These are phyloP conservation scores for Novymonas esmeraldas DNA, from an alignment of 208 protist species.

Conservation along the genomic window DNA sequence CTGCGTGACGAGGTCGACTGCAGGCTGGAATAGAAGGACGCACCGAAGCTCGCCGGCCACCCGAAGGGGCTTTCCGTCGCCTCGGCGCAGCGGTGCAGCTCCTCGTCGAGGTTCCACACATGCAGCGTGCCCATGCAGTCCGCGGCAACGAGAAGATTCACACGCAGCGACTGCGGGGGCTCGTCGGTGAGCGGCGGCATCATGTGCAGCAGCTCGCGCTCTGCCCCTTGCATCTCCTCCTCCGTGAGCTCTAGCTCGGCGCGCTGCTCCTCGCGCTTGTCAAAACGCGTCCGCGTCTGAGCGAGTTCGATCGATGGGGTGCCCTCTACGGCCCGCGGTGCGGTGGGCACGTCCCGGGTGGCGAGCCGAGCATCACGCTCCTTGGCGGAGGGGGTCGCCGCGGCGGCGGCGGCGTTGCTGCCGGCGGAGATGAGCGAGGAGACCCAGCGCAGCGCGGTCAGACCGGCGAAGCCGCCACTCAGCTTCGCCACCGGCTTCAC, in stretches of 20 bases:
- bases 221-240: conserved; percentile 78
- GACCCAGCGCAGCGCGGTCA: conserved; percentile 78
- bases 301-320: conserved; percentile 36
- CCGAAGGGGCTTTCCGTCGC: background rate
- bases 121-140: conserved; percentile 80
- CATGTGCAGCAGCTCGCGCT: conserved; percentile 63
- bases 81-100: conserved; percentile 42
- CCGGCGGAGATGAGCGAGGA: conserved; percentile 71
- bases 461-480: conserved; percentile 75
- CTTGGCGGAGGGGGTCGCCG: no score
- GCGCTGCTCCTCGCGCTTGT: conserved; percentile 78
- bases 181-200: conserved; percentile 73
- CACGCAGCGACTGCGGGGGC: conserved; percentile 60
- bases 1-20: conserved; percentile 16
- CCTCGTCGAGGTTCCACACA: conserved; percentile 90
- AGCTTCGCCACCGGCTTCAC: conserved; percentile 81
- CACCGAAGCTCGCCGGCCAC: conserved; percentile 21
- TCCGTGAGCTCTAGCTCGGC: conserved; percentile 60
- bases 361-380: conserved; percentile 29
- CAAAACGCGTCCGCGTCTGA: conserved; percentile 72
- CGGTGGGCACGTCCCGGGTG: conserved; percentile 17
- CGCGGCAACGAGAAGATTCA: conserved; percentile 82
- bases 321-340: conserved; percentile 37
- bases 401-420: conserved; percentile 28
- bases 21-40: conserved; percentile 10